These are phyloP conservation scores for Fusarium avenaceum DNA, from an alignment of 2,329 filamentous ascomycete genomes.

Conservation along the genomic window DNA sequence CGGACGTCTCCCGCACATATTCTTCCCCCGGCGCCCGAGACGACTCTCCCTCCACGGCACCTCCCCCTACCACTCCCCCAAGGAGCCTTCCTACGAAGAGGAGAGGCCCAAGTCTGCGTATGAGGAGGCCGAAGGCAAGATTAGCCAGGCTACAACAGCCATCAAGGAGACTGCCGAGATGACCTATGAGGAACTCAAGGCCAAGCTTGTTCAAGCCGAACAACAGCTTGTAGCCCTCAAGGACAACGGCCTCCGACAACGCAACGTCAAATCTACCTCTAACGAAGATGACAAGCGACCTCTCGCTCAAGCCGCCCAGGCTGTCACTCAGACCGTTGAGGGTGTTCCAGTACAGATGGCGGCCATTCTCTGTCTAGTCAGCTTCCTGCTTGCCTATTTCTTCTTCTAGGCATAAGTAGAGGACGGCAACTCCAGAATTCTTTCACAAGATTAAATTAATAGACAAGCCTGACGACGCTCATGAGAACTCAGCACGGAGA, in stretches of 20 bases:
- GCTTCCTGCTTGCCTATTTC: conserved; percentile 94
- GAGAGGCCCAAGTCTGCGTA: conserved; percentile 43
- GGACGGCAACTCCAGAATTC: conserved; percentile 15
- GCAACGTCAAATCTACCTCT: conserved; percentile 72
- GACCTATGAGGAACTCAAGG: conserved; percentile 73
- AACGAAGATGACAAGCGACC: conserved; percentile 65
- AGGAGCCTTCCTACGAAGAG: conserved; percentile 52
- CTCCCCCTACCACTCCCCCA: conserved; percentile 54
- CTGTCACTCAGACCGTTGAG: conserved; percentile 69
- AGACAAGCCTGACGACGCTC: conserved; percentile 42
- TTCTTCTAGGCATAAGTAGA: conserved; percentile 78
- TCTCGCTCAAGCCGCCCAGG: conserved; percentile 65
- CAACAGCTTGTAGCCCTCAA: conserved; percentile 78
- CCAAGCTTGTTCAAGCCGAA: conserved; percentile 81
- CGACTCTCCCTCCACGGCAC: conserved; percentile 51
- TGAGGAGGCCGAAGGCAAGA: conserved; percentile 49
- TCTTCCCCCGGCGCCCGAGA: conserved; percentile 59
- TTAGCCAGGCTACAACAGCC: conserved; percentile 60
- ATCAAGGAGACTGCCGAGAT: conserved; percentile 61
- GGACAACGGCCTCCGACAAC: conserved; percentile 81
- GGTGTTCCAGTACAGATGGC: conserved; percentile 91
- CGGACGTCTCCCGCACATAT: conserved; percentile 60
- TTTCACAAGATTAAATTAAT: conserved; percentile 30
- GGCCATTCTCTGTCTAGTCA: conserved; percentile 85
- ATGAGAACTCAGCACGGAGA: conserved; percentile 33